Conservation (phyloP, 1,139 yeast genomes). For the Diutina sp. region DNA sequence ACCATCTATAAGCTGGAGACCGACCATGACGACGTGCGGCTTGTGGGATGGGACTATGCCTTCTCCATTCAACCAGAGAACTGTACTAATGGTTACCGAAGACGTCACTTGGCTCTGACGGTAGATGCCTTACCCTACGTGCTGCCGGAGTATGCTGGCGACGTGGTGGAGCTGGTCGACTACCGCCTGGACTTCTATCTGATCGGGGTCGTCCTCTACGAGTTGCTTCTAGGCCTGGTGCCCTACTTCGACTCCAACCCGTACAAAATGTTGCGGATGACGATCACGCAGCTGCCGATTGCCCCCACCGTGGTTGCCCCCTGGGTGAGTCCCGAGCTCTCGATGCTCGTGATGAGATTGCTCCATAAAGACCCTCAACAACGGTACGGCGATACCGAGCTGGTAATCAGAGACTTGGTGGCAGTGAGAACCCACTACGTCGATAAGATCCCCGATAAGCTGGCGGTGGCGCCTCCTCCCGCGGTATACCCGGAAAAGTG, state of each 20-base stretch:
- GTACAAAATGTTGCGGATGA: constrained; percentile 27
- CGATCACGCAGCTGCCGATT: constrained; percentile 27
- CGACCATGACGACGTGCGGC: constrained; percentile 11
- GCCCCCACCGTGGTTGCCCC: constrained; percentile 23
- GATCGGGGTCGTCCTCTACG: constrained; percentile 38
- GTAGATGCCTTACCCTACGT: constrained; percentile 33
- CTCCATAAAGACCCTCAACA: constrained; percentile 29
- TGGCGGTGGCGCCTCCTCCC: background rate
- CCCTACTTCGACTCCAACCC: constrained; percentile 35
- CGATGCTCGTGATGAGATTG: constrained; percentile 28
- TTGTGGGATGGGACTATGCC: constrained; percentile 40
- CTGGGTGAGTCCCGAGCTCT: constrained; percentile 25
- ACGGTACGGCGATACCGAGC: constrained; percentile 25
- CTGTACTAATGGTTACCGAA: constrained; percentile 20
- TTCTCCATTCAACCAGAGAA: constrained; percentile 33
- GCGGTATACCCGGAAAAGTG: constrained; percentile 8
- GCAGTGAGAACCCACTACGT: constrained; percentile 11
- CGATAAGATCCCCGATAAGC: no score
- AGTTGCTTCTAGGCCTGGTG: constrained; percentile 29
- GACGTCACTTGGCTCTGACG: constrained; percentile 15
- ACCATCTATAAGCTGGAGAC: constrained; percentile 18
- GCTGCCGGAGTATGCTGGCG: constrained; percentile 40
- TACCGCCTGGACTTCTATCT: constrained; percentile 39
- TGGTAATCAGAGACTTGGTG: constrained; percentile 26
- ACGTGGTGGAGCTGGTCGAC: constrained; percentile 27